Base-by-base conservation (phyloP, 1,284 basidiomycete genomes). In the Coniferiporia sulphurascens region DNA sequence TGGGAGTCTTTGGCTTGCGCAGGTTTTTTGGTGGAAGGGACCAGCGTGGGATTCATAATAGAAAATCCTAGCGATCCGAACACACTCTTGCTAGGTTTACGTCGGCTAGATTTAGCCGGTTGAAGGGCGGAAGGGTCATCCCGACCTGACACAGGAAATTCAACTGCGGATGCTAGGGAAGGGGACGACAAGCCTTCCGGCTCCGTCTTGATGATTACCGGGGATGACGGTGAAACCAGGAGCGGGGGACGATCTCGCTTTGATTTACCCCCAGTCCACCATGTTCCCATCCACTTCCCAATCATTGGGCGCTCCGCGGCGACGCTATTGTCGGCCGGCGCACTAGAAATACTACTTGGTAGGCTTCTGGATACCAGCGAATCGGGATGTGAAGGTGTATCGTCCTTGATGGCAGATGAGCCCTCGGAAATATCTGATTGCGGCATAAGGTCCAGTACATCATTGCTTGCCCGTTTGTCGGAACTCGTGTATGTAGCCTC, bases 21-120 rank as follows among this genome's bases (percentile, higher is more conserved):
- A 55, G 67, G 77, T 34, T 69, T 74, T 62, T 68, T 73, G 1
- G 63, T 62, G 0, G 67, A 35, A 2, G 68, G 58, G 0, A 72
- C 51, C 4, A 69, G 35, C 1, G 72, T 54, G 2, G 85, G 80
- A 63, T 82, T 86, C 35, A 86, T 72, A 41, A 86, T 79, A 0
- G 86, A 86, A 55, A 88, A 83, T 0, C 86, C 86, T 7, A 90
- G 72, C 0, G 84, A 81, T 17, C 85, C 85, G 63, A 90, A 88
- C 0, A 90, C 84, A 64, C 85, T 87, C 65, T 76, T 84, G 2
- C 78, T 71, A 3, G 76, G 70, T 64, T 75, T 82, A 21, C 78
- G 75, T 43, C 77, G 76, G 17, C 63, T 62, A 4, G 59, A 10
- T 41, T 69, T 72, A 27, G 52, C 62, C 4, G 67, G 56, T 2